Percentiles rank a stretch among this genome's conserved stretches.
phyloP scores from a whole-genome alignment of 1,139 yeast genomes.

The Nadsonia commutata region DNA sequence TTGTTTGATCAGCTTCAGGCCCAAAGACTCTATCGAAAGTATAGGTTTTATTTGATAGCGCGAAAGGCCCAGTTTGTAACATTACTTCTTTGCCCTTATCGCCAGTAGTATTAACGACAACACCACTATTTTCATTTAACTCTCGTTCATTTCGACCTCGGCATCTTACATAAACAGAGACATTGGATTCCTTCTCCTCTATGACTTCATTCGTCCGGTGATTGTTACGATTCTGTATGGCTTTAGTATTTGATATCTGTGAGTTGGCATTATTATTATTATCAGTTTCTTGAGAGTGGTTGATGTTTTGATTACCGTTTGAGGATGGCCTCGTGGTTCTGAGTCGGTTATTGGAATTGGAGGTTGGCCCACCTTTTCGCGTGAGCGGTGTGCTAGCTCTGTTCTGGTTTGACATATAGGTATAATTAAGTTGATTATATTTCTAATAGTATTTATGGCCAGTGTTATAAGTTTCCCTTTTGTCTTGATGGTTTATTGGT shows the following conservation, averaged over 20 bases:
- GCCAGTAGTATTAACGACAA: constrained; percentile 35
- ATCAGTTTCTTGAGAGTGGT: no score
- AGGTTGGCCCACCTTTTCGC: no score
- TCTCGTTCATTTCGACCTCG: constrained; percentile 70
- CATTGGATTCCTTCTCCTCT: constrained; percentile 27
- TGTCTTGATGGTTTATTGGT: no score
- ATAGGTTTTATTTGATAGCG: constrained; percentile 31
- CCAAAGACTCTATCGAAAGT: constrained; percentile 58
- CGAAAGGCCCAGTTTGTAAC: constrained; percentile 19
- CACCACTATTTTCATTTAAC: constrained; percentile 53
- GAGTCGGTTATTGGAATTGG: no score
- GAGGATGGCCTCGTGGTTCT: no score
- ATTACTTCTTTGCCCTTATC: constrained; percentile 16
- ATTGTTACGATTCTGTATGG: not conserved
- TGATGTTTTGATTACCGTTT: no score
- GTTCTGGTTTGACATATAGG: no score
- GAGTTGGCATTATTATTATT: no score
- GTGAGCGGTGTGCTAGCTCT: no score
- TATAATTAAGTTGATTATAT: no score
- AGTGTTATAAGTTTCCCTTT: no score
- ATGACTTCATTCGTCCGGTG: not conserved
- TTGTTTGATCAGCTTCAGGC: constrained; percentile 49
- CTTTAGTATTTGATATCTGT: not conserved
- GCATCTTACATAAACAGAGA: constrained; percentile 79
- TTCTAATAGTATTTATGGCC: no score